Percentiles rank a stretch among this genome's conserved stretches.
These are phyloP conservation scores for Passiflora organensis DNA, from an alignment of 345 rosid species.

Conservation along the genomic window DNA sequence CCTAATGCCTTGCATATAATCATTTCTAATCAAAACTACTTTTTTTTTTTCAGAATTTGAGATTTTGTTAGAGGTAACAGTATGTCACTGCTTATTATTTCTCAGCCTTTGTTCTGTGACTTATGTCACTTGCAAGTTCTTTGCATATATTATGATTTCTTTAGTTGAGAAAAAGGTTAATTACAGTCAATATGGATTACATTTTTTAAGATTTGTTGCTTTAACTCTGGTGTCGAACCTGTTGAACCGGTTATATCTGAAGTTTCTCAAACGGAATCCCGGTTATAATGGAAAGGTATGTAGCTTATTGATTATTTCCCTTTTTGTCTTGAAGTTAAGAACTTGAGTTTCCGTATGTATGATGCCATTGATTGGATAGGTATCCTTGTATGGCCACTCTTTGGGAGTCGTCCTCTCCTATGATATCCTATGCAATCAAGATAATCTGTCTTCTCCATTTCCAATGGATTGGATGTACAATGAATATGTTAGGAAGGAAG, in stretches of 20 bases:
- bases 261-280: conserved; percentile 81
- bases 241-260: conserved; percentile 64
- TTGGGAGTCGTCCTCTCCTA: no score
- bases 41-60: no score
- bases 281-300: conserved; percentile 93
- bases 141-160: background rate
- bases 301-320: conserved; percentile 10
- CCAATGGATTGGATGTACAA: conserved; percentile 72
- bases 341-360: background rate
- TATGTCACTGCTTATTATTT: no score
- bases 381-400: conserved; percentile 94
- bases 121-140: background rate
- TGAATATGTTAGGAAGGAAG: conserved; percentile 36
- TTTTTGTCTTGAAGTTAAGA: conserved; percentile 16
- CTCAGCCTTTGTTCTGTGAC: background rate
- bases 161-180: background rate
- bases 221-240: conserved; percentile 78
- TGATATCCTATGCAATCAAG: no score
- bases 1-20: no score
- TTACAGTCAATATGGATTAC: no score
- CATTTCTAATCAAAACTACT: no score
- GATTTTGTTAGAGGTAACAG: no score
- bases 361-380: conserved; percentile 30
- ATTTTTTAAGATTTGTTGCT: no score
- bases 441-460: conserved; percentile 74